phyloP scores from a whole-genome alignment of 306 rosid species.

The Luffa acutangula region DNA sequence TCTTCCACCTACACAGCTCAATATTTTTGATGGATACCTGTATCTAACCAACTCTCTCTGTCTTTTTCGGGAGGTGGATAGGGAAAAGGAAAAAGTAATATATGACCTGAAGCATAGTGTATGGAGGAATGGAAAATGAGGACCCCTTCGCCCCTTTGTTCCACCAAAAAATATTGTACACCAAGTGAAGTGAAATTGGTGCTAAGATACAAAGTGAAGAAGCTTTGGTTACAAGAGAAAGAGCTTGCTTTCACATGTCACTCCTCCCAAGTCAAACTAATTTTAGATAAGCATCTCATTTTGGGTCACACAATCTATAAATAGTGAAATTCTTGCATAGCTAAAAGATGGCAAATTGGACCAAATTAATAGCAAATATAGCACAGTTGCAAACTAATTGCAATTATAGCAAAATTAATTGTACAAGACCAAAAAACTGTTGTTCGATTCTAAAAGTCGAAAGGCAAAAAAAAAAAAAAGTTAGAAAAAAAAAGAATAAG shows the following conservation, averaged over 20 bases:
- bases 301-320: conserved; percentile 1
- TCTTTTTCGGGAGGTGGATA: conserved; percentile 2
- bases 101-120: background rate
- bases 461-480: too few species aligned
- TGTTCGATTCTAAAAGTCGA: too few species aligned
- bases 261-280: conserved; percentile 1
- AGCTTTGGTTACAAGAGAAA: conserved; percentile 6
- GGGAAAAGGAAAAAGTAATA: background rate
- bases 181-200: conserved; percentile 4
- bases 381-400: too few species aligned
- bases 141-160: conserved; percentile 2
- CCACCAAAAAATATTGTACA: background rate
- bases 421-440: too few species aligned
- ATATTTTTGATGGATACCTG: background rate
- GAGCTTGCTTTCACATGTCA: conserved; percentile 3
- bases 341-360: background rate
- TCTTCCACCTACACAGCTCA: conserved; percentile 11
- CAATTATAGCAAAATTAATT: too few species aligned
- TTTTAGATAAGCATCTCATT: conserved; percentile 3
- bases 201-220: conserved; percentile 1
- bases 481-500: too few species aligned
- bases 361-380: too few species aligned
- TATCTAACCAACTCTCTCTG: background rate
- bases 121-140: conserved; percentile 10
- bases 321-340: background rate